Conservation (phyloP, 179 eudicot species). For the Vitellaria paradoxa region DNA sequence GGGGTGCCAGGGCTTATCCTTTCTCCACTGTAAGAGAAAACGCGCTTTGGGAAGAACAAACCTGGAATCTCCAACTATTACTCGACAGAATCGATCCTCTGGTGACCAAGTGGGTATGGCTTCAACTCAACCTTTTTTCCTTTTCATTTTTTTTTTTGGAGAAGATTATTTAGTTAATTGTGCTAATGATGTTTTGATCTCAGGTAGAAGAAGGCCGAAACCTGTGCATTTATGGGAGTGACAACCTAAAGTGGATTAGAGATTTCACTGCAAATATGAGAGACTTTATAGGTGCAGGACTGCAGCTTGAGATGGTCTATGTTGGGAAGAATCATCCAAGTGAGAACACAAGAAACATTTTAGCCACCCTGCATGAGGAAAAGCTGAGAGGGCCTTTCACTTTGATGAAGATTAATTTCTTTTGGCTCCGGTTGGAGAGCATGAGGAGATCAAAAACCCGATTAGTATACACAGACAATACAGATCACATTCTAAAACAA, state of each 20-base stretch:
- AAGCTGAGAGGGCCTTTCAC: conserved; percentile 32
- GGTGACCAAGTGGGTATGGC: conserved; percentile 50
- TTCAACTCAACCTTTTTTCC: background rate
- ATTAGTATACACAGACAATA: conserved; percentile 17
- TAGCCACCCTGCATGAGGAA: conserved; percentile 34
- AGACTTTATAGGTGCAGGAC: conserved; percentile 31
- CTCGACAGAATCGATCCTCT: conserved; percentile 47
- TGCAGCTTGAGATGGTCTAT: conserved; percentile 47
- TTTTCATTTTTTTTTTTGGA: background rate
- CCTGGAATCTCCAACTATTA: conserved; percentile 42
- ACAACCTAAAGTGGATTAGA: conserved; percentile 56
- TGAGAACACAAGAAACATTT: conserved; percentile 26
- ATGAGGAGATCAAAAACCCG: conserved; percentile 43
- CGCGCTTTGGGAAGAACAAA: conserved; percentile 59
- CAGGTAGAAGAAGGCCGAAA: conserved; percentile 59
- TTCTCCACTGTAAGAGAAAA: conserved; percentile 53
- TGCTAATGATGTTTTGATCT: background rate
- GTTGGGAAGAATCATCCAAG: conserved; percentile 40
- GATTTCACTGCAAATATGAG: conserved; percentile 39
- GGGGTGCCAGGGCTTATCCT: conserved; percentile 74
- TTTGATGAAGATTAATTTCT: conserved; percentile 33
- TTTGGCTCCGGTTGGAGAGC: conserved; percentile 67
- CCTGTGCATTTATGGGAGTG: conserved; percentile 66
- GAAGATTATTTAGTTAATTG: background rate
- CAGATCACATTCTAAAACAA: conserved; percentile 34